phyloP scores from a whole-genome alignment of 1,284 basidiomycete genomes.

The Takashimella tepidaria region DNA sequence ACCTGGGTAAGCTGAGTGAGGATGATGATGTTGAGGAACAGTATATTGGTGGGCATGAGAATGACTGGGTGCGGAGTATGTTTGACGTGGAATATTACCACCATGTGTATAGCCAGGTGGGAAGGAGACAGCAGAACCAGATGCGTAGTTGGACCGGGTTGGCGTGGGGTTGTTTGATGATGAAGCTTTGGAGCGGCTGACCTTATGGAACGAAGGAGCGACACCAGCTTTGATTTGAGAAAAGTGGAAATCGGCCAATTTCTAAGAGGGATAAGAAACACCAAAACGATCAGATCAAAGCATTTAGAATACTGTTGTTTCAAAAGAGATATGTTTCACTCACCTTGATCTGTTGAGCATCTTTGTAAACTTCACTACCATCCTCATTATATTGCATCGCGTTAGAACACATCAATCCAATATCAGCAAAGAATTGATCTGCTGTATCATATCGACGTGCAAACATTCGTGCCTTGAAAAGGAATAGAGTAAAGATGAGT shows the following conservation, averaged over 20 bases:
- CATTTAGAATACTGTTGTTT: neutral
- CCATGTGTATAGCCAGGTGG: neutral
- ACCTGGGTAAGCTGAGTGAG: neutral
- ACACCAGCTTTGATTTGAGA: neutral
- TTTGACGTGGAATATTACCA: neutral
- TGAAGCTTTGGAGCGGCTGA: neutral
- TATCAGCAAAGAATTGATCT: constrained; percentile 68
- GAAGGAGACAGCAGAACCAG: neutral
- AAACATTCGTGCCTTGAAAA: constrained; percentile 66
- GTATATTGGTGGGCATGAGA: neutral
- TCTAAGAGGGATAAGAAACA: neutral
- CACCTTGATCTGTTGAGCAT: constrained; percentile 66
- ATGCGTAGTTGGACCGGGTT: neutral
- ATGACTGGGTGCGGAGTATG: neutral
- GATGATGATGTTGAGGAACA: neutral
- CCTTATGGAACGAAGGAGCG: neutral
- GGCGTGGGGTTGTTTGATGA: neutral
- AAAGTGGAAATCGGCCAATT: neutral
- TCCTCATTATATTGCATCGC: constrained; percentile 84
- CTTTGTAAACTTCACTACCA: constrained; percentile 76
- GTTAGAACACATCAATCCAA: constrained; percentile 82
- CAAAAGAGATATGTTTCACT: constrained; percentile 16
- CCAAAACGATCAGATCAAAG: neutral
- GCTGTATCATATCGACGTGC: constrained; percentile 60
- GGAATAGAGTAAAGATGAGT: too few relatives aligned